phyloP scores from a whole-genome alignment of 352 stramenopile genomes.

The Phytophthora pini region DNA sequence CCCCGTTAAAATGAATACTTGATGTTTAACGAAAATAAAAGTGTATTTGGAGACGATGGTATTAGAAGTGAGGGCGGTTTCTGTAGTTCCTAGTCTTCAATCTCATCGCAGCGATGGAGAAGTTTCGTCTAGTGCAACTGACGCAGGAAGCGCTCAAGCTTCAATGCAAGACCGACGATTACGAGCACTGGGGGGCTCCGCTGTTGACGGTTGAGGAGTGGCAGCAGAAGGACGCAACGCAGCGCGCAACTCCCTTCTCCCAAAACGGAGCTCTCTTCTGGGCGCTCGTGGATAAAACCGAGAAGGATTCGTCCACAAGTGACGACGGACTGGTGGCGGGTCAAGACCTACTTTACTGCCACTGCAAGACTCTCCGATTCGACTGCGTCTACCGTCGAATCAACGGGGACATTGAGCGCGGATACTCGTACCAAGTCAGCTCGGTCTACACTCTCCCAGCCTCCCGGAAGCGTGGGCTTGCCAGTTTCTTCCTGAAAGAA shows the following conservation, averaged over 20 bases:
- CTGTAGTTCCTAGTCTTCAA: neutral
- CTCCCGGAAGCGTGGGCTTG: constrained; percentile 49
- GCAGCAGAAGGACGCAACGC: constrained; percentile 47
- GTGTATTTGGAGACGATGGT: too few species aligned
- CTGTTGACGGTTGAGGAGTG: constrained; percentile 47
- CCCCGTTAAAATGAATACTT: too few species aligned
- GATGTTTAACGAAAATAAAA: too few species aligned
- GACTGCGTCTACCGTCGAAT: constrained; percentile 44
- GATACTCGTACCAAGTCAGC: constrained; percentile 58
- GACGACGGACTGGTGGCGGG: constrained; percentile 29
- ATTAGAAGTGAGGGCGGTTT: too few species aligned
- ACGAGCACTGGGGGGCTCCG: constrained; percentile 52
- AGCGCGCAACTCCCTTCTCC: constrained; percentile 54
- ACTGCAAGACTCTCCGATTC: constrained; percentile 62
- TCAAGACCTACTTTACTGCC: constrained; percentile 42
- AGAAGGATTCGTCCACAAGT: constrained; percentile 19
- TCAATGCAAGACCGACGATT: constrained; percentile 67
- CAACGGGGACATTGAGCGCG: constrained; percentile 38
- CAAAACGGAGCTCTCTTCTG: constrained; percentile 58
- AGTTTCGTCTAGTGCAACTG: constrained; percentile 61
- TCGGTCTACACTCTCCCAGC: constrained; percentile 65
- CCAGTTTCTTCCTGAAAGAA: constrained; percentile 44
- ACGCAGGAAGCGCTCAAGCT: constrained; percentile 56
- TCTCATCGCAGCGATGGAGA: constrained; percentile 6
- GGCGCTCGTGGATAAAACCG: constrained; percentile 49